Evolutionary conservation across 306 rosid genomes (phyloP).

Genomic region (Citrullus mucosospermus): DNA sequence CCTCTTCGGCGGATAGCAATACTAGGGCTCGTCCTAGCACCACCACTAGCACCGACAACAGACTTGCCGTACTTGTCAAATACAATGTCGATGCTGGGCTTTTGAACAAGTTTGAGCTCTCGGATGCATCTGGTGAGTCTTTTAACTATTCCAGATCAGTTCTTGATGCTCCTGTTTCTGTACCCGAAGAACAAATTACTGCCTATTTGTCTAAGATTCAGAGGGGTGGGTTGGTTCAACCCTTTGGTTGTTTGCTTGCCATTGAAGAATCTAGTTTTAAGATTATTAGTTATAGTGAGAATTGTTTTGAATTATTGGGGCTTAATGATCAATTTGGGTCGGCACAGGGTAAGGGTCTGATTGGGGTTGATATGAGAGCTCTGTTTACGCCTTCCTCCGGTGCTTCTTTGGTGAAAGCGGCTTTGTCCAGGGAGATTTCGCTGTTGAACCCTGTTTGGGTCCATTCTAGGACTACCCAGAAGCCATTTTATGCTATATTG

Average conservation of each 20-base stretch:
- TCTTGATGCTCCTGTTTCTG: constrained; percentile 27
- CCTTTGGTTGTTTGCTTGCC: constrained; percentile 66
- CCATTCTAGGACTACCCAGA: constrained; percentile 35
- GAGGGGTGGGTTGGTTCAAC: constrained; percentile 63
- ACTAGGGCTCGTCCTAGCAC: constrained; percentile 23
- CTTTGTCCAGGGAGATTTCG: constrained; percentile 40
- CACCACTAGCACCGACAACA: constrained; percentile 5
- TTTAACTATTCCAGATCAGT: constrained; percentile 49
- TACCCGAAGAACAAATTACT: constrained; percentile 45
- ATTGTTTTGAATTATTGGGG: constrained; percentile 53
- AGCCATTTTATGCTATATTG: constrained; percentile 65
- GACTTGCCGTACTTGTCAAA: constrained; percentile 29
- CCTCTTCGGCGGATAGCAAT: constrained; percentile 20
- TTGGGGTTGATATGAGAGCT: constrained; percentile 53
- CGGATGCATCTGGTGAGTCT: constrained; percentile 46
- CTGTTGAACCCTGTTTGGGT: constrained; percentile 67
- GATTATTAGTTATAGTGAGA: constrained; percentile 53
- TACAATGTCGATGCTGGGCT: constrained; percentile 59
- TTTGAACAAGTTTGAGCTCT: constrained; percentile 51
- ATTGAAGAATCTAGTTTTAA: constrained; percentile 45
- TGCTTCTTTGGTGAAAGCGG: constrained; percentile 46
- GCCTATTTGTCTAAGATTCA: constrained; percentile 51
- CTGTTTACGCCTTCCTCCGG: constrained; percentile 59
- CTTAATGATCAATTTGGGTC: constrained; percentile 17
- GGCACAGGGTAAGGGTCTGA: constrained; percentile 11